A percentile compares a stretch with the other conserved stretches of the same genome.
These are phyloP conservation scores for Pseudocercospora pini-densiflorae DNA, from an alignment of 2,329 filamentous ascomycete species.

Conservation along the genomic window DNA sequence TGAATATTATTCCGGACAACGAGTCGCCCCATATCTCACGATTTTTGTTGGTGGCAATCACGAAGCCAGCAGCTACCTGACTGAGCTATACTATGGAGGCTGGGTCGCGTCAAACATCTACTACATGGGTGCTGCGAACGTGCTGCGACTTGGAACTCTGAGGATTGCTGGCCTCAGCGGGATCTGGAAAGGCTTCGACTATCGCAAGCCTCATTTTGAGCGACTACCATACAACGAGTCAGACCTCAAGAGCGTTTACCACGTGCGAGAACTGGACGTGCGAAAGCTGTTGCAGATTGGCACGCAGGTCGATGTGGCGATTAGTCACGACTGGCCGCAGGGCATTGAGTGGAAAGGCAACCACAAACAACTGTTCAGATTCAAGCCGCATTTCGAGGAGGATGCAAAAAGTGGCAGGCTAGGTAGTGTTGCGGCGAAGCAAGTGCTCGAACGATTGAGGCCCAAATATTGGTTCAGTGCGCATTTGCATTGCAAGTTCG, in stretches of 20 bases:
- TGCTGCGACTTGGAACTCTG: conserved; percentile 80
- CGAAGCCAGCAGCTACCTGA: conserved; percentile 87
- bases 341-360: conserved; percentile 81
- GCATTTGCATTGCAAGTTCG: conserved; percentile 88
- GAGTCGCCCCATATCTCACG: conserved; percentile 82
- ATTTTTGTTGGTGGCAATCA: conserved; percentile 95
- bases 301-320: conserved; percentile 86
- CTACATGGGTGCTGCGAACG: conserved; percentile 91
- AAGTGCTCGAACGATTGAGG: conserved; percentile 78
- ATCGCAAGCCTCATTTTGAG: conserved; percentile 81
- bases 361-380: conserved; percentile 66
- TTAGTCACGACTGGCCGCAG: conserved; percentile 96
- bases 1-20: conserved; percentile 83
- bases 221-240: conserved; percentile 79
- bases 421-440: conserved; percentile 78
- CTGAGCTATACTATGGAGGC: conserved; percentile 93
- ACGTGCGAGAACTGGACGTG: conserved; percentile 87
- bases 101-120: conserved; percentile 98
- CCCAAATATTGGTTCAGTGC: conserved; percentile 89
- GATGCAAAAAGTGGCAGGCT: conserved; percentile 78
- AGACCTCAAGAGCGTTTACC: conserved; percentile 83
- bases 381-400: conserved; percentile 73
- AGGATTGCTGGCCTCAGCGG: conserved; percentile 89
- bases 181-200: conserved; percentile 94
- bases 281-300: conserved; percentile 82